phyloP scores from a whole-genome alignment of 768 basidiomycete species.

The Polyporus arcularius region DNA sequence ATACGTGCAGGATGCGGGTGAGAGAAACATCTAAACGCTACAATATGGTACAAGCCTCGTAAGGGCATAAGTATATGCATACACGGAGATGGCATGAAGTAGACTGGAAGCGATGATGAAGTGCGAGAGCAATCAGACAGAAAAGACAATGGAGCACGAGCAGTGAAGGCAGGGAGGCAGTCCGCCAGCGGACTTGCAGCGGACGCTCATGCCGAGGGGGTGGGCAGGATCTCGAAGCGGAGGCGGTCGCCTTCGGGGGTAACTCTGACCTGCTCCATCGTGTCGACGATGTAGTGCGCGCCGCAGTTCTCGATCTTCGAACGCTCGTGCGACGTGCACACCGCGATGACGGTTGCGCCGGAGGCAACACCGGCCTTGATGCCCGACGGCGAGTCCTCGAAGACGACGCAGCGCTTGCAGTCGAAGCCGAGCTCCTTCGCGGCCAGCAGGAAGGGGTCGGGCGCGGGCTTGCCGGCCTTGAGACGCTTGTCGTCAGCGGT shows the following conservation, averaged over 20 bases:
- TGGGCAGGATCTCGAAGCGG: constrained; percentile 41
- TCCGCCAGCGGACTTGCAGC: not conserved
- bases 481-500: constrained; percentile 77
- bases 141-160: too few species aligned
- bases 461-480: constrained; percentile 63
- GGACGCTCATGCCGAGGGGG: constrained; percentile 11
- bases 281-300: constrained; percentile 56
- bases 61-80: too few species aligned
- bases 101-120: too few species aligned
- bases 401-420: constrained; percentile 67
- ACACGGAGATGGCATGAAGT: too few species aligned
- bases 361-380: constrained; percentile 72
- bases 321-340: constrained; percentile 73
- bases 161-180: too few species aligned
- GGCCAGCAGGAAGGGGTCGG: constrained; percentile 65
- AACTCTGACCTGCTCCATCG: constrained; percentile 52
- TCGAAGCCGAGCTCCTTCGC: constrained; percentile 58
- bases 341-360: constrained; percentile 72
- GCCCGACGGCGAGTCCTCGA: constrained; percentile 72
- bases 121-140: too few species aligned
- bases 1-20: too few species aligned
- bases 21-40: too few species aligned
- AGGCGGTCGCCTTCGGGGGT: constrained; percentile 43
- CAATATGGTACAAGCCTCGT: too few species aligned
- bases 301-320: constrained; percentile 54